A percentile compares a stretch with the other conserved stretches of the same genome.
Conservation (phyloP, 305 asterid species). For the Fraxinus ornus region DNA sequence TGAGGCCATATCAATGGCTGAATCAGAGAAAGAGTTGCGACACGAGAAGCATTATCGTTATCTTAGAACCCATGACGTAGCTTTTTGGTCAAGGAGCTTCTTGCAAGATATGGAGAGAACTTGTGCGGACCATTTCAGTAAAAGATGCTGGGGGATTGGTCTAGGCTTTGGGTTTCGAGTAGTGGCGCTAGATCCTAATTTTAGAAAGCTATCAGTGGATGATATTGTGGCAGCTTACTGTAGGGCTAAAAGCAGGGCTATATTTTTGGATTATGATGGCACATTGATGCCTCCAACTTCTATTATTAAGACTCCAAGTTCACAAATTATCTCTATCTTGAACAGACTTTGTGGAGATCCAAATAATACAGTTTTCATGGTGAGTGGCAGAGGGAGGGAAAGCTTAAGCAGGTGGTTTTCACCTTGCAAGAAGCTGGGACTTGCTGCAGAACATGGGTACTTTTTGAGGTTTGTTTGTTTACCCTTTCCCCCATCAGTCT, state of each 20-base stretch:
- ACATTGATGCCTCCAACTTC: slow-evolving; percentile 91
- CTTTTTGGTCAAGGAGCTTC: slow-evolving; percentile 91
- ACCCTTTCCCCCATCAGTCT: slow-evolving; percentile 15
- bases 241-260: slow-evolving; percentile 70
- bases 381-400: slow-evolving; percentile 90
- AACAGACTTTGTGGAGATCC: slow-evolving; percentile 64
- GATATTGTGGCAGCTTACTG: slow-evolving; percentile 67
- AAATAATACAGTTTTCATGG: slow-evolving; percentile 72
- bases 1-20: slow-evolving; percentile 81
- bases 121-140: slow-evolving; percentile 84
- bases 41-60: slow-evolving; percentile 94
- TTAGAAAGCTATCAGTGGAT: slow-evolving; percentile 75
- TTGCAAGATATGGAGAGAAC: slow-evolving; percentile 93
- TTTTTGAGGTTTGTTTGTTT: slow-evolving; percentile 59
- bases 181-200: slow-evolving; percentile 88
- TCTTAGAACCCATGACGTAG: slow-evolving; percentile 79
- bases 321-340: slow-evolving; percentile 69
- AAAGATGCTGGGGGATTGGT: slow-evolving; percentile 91
- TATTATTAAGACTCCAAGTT: slow-evolving; percentile 67
- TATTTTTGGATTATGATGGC: slow-evolving; percentile 91
- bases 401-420: slow-evolving; percentile 82
- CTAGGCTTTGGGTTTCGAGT: slow-evolving; percentile 94
- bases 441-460: slow-evolving; percentile 98
- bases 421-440: slow-evolving; percentile 80
- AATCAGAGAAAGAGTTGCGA: slow-evolving; percentile 72